Conservation (phyloP, 1,139 yeast species). For the Williopsis jadinii region DNA sequence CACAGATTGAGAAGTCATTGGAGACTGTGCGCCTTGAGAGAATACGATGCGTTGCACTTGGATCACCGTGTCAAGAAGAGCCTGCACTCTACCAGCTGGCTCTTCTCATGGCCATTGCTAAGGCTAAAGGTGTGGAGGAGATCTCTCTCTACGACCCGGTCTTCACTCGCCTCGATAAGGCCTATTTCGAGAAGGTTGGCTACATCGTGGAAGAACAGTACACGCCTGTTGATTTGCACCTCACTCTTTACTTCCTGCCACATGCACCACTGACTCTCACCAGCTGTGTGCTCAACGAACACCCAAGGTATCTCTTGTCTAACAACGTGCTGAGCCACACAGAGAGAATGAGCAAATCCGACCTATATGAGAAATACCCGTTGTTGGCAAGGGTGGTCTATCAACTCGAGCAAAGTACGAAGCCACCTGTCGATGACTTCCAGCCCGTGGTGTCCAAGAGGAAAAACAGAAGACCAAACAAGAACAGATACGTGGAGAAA, state of each 20-base stretch:
- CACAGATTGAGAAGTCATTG: conserved; percentile 19
- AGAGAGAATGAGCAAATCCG: conserved; percentile 38
- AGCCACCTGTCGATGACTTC: conserved; percentile 15
- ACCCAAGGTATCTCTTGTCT: conserved; percentile 37
- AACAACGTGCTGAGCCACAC: conserved; percentile 47
- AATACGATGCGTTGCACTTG: conserved; percentile 68
- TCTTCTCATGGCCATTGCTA: conserved; percentile 35
- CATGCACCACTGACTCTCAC: conserved; percentile 67
- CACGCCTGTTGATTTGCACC: conserved; percentile 1
- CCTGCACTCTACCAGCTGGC: conserved; percentile 66
- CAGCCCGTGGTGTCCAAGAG: conserved; percentile 18
- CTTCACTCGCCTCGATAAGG: conserved; percentile 39
- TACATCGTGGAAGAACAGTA: conserved; percentile 19
- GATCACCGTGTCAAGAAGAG: conserved; percentile 50
- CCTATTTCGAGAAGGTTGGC: conserved; percentile 24
- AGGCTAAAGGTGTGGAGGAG: conserved; percentile 13
- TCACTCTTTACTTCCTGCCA: conserved; percentile 51
- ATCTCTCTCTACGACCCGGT: conserved; percentile 62
- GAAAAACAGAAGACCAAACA: conserved; percentile 25
- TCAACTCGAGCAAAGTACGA: conserved; percentile 1
- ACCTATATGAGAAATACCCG: conserved; percentile 36
- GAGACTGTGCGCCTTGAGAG: conserved; percentile 15
- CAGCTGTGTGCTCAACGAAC: conserved; percentile 31
- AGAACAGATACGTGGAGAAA: conserved; percentile 25
- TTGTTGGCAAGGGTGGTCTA: conserved; percentile 36